These are phyloP conservation scores for Ulmus americana DNA, from an alignment of 331 rosid species.

Conservation along the genomic window DNA sequence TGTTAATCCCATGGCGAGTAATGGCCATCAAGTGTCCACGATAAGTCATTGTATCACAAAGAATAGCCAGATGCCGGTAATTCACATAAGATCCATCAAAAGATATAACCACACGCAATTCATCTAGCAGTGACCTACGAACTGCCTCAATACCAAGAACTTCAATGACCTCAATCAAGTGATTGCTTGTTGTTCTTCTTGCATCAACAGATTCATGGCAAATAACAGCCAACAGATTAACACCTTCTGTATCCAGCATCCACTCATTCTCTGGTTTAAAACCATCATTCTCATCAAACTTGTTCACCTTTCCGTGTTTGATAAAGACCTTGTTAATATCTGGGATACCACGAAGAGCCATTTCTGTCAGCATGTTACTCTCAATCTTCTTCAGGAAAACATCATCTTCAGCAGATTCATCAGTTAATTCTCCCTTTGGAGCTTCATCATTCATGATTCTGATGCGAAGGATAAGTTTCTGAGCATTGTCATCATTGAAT, in stretches of 20 bases:
- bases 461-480: constrained; percentile 85
- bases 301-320: constrained; percentile 68
- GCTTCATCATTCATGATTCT: constrained; percentile 98
- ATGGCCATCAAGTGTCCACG: constrained; percentile 99
- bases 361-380: constrained; percentile 95
- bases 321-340: constrained; percentile 92
- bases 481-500: constrained; percentile 96
- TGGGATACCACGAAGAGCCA: constrained; percentile 93
- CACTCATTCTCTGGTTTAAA: constrained; percentile 90
- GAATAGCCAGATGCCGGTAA: constrained; percentile 90
- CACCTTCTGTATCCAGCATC: constrained; percentile 99
- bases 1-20: constrained; percentile 92
- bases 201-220: constrained; percentile 95
- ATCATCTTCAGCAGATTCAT: constrained; percentile 97
- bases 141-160: constrained; percentile 99
- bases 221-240: constrained; percentile 86
- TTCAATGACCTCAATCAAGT: constrained; percentile 92
- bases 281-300: constrained; percentile 74
- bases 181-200: constrained; percentile 84
- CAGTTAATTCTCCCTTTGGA: constrained; percentile 77
- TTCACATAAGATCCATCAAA: constrained; percentile 97
- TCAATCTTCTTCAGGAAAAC: constrained; percentile 92
- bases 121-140: constrained; percentile 77
- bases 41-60: constrained; percentile 96
- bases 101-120: constrained; percentile 88